A percentile compares a stretch with the other conserved stretches of the same genome.
phyloP scores from a whole-genome alignment of 1,139 yeast genomes.

The Kurtzmaniella natalensis region DNA sequence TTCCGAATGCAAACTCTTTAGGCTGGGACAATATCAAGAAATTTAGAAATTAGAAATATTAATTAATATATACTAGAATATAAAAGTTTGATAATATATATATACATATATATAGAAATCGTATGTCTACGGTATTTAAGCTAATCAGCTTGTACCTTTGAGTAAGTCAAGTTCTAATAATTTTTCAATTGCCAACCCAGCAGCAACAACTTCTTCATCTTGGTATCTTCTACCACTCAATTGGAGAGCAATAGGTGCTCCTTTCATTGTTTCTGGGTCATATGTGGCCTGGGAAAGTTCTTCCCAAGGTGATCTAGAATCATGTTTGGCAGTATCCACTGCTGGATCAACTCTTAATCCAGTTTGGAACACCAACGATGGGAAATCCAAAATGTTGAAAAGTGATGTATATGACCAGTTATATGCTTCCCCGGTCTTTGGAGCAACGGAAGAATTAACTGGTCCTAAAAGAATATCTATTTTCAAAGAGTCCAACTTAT shows the following conservation, averaged over 20 bases:
- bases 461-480: constrained; percentile 15
- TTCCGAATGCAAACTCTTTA: constrained; percentile 43
- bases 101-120: neutral
- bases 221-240: constrained; percentile 47
- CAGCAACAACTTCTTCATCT: constrained; percentile 49
- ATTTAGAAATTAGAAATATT: constrained; percentile 18
- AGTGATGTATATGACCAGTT: constrained; percentile 17
- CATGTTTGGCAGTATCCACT: constrained; percentile 11
- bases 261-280: constrained; percentile 37
- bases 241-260: constrained; percentile 53
- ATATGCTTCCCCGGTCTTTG: constrained; percentile 14
- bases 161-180: neutral
- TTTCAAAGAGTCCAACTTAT: constrained; percentile 13
- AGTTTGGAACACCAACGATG: constrained; percentile 14
- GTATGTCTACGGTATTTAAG: no score
- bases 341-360: constrained; percentile 19
- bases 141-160: neutral
- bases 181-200: neutral
- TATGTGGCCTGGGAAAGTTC: constrained; percentile 24
- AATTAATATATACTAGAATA: neutral
- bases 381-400: constrained; percentile 16
- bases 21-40: constrained; percentile 46
- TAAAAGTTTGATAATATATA: no score
- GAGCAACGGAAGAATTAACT: constrained; percentile 14
- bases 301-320: constrained; percentile 17